Evolutionary conservation across 164 flowering plant species (phyloP), one percentile per base, ranked within the genome.

Genomic region (Platanus orientalis): DNA sequence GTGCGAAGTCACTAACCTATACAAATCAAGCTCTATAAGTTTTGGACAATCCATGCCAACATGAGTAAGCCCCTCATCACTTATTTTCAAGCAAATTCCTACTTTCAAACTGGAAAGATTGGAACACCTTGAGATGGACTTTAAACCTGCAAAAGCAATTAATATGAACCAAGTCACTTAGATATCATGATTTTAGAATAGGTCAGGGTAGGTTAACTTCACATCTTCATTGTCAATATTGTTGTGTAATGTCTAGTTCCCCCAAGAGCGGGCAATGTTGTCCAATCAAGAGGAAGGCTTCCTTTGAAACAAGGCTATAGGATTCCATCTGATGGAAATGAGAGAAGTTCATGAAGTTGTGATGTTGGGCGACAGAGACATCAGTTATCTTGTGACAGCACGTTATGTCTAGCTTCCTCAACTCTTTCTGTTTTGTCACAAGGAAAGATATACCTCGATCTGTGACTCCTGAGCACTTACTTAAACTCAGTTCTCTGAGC

Each of bases 191-290:
- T n/a, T n/a, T n/a, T n/a, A n/a, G n/a, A n/a, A n/a, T n/a, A n/a
- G n/a, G n/a, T n/a, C n/a, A n/a, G n/a, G n/a, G n/a, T n/a, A n/a
- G n/a, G n/a, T n/a, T 60, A 27, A 42, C 32, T 27, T 51, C 24
- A 28, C 54, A 91, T 96, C 98, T 87, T 84, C 90, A 67, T 92
- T 78, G 50, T 92, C 88, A 24, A 92, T 63, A 63, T 92, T 92
- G 63, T 78, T 89, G 91, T 21, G 98, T 92, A 6, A 92, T 61
- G 69, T 92, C 96, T 63, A 92, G 79, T 79, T 89, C 98, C 72
- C 86, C 87, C 47, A 92, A 81, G 57, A 71, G 63, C 61, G 21
- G 78, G 51, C 96, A 89, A 24, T 79, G 53, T 71, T 80, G 78
- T 49, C 96, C 98, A 64, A 89, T 77, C 80, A 84, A 69, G 48